Conservation (phyloP, 768 basidiomycete species). For the Rhizopogon vinicolor region DNA sequence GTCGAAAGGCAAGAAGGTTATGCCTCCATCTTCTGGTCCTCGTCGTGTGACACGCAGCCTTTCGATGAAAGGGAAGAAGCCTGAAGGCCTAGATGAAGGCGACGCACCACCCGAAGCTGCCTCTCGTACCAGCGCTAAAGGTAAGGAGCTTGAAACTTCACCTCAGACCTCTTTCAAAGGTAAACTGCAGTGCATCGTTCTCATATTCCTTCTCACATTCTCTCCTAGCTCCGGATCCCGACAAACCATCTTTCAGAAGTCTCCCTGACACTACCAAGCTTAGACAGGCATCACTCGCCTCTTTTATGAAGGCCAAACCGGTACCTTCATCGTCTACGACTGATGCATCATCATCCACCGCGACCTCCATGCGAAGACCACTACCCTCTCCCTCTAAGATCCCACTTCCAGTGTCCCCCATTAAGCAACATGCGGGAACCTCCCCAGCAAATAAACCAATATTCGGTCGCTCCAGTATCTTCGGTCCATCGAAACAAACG, state of each 20-base stretch:
- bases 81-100: neutral
- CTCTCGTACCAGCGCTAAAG: neutral
- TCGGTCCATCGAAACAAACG: slow-evolving; percentile 6
- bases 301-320: slow-evolving; percentile 16
- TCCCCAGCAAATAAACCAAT: slow-evolving; percentile 5
- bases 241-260: slow-evolving; percentile 9
- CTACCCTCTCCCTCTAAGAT: slow-evolving; percentile 24
- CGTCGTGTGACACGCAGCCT: slow-evolving; percentile 24
- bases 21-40: slow-evolving; percentile 1
- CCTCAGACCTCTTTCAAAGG: neutral
- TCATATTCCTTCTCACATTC: neutral
- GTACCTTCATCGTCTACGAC: slow-evolving; percentile 5
- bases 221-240: slow-evolving; percentile 4
- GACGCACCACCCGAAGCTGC: neutral
- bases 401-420: slow-evolving; percentile 18
- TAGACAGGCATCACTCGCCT: slow-evolving; percentile 19
- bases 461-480: neutral
- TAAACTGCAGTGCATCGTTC: neutral
- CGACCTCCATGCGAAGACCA: neutral
- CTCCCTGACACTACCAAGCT: slow-evolving; percentile 12
- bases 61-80: slow-evolving; percentile 19
- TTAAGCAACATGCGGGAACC: slow-evolving; percentile 8
- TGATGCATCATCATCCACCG: slow-evolving; percentile 7
- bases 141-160: neutral
- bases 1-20: slow-evolving; percentile 4